Base-by-base conservation (phyloP, 2,329 filamentous ascomycete genomes). In the Hymenoscyphus fructigenus region DNA sequence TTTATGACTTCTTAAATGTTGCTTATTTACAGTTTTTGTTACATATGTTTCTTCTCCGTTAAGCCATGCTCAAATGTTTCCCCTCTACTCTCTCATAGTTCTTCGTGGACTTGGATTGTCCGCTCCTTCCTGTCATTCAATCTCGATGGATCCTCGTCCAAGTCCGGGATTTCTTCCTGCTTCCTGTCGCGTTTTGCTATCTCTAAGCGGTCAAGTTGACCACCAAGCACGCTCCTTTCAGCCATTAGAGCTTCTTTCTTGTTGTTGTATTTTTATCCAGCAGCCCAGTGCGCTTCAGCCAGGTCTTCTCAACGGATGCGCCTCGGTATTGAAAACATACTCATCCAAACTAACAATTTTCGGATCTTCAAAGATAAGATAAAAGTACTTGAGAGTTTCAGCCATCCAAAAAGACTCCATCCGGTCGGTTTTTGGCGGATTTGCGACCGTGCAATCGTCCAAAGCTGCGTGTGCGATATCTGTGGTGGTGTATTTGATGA, bases 381-480 rank as follows among this genome's bases (percentile, higher is more conserved):
- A 96, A 69, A 94, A 96, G 75, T 96, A 96, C 81, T 96, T 96
- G 72, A 88, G 68, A 64, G 86, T 84, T 74, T 89, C 86, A 0
- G 86, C 86, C 70, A 88, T 86, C 74, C 87, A 81, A 73, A 88
- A 61, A 12, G 26, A 23, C 34, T 61, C 47, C 47, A 61, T 61
- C 3, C 59, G 44, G 53, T 61, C 59, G 17, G n/a, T 20, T 81
- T 75, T 1, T 76, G 65, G 4, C 5, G 73, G 69, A 32, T 64
- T 65, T 6, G 32, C 28, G 14, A 63, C 61, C 50, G 66, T 75
- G 12, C 81, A 78, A 66, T 83, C 78, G 4, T 73, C 68, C 14
- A 82, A 74, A 7, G 76, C 76, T 3, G 80, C 78, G 68, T 81
- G 76, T 1, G 76, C 81, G 58, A 79, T 77, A 2, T 76, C 71